A percentile compares a stretch with the other conserved stretches of the same genome.
These are phyloP conservation scores for Furcasterigmium furcatum DNA, from an alignment of 2,329 filamentous ascomycete genomes.

Conservation along the genomic window DNA sequence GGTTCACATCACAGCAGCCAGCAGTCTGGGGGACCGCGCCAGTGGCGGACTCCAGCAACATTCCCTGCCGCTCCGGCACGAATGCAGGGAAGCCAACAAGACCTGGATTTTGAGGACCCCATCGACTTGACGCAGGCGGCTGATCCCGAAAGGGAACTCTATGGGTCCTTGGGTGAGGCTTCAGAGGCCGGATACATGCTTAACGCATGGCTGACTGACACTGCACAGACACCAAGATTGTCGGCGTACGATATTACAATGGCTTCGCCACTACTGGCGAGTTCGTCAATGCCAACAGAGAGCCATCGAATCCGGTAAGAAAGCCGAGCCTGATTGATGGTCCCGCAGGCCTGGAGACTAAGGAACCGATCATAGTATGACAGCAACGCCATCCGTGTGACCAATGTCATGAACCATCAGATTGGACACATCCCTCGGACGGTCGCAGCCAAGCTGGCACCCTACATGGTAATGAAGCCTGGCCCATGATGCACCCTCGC, in stretches of 20 bases:
- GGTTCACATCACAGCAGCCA: background rate
- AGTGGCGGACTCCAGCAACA: background rate
- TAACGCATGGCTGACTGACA: background rate
- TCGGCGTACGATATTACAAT: slow-evolving; percentile 56
- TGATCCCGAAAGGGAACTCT: slow-evolving; percentile 37
- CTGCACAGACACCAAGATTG: slow-evolving; percentile 40
- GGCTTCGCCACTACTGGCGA: slow-evolving; percentile 62
- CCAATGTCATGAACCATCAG: slow-evolving; percentile 71
- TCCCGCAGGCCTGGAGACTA: too few species aligned
- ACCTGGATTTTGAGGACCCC: slow-evolving; percentile 21
- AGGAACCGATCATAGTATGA: slow-evolving; percentile 53
- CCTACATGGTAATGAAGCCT: slow-evolving; percentile 58
- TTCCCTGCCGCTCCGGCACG: background rate
- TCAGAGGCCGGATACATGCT: background rate
- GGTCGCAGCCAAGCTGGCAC: slow-evolving; percentile 68
- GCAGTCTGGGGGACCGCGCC: background rate
- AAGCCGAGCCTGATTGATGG: too few species aligned
- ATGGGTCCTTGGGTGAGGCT: slow-evolving; percentile 40
- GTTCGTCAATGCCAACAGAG: slow-evolving; percentile 58
- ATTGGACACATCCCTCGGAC: slow-evolving; percentile 74
- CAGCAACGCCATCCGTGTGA: slow-evolving; percentile 71
- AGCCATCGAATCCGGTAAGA: slow-evolving; percentile 58
- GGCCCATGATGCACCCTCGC: background rate
- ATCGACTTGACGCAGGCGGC: slow-evolving; percentile 41
- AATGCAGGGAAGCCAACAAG: background rate